These are phyloP conservation scores for Venturia nashicola DNA, from an alignment of 2,329 filamentous ascomycete species.

Conservation along the genomic window DNA sequence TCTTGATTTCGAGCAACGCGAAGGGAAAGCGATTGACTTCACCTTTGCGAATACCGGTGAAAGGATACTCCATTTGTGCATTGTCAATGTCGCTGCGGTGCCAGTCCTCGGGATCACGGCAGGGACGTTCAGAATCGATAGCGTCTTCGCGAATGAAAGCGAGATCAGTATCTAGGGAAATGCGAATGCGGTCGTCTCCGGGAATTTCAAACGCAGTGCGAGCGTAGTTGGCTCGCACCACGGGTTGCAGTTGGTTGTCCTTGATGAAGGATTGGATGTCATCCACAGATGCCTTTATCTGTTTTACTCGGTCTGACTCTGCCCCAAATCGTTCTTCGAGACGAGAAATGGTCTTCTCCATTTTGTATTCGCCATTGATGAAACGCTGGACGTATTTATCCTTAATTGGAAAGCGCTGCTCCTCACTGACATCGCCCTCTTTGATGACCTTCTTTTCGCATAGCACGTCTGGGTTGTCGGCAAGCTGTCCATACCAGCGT, in stretches of 20 bases:
- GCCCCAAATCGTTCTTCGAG: constrained; percentile 65
- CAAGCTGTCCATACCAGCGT: constrained; percentile 82
- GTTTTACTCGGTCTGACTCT: constrained; percentile 51
- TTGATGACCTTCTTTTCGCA: constrained; percentile 83
- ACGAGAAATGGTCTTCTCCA: constrained; percentile 84
- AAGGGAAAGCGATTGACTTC: constrained; percentile 87
- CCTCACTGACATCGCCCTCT: constrained; percentile 63
- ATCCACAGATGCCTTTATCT: constrained; percentile 58
- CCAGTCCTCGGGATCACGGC: constrained; percentile 79
- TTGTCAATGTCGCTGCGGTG: constrained; percentile 85
- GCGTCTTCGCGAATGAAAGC: constrained; percentile 70
- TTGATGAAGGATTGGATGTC: constrained; percentile 72
- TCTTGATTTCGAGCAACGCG: constrained; percentile 84
- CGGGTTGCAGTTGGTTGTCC: constrained; percentile 65
- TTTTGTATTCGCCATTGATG: constrained; percentile 73
- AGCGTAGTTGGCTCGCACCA: constrained; percentile 83
- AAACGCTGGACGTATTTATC: constrained; percentile 87
- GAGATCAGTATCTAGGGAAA: constrained; percentile 86
- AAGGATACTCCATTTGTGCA: constrained; percentile 72
- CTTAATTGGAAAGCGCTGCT: constrained; percentile 75
- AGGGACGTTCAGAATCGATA: constrained; percentile 72
- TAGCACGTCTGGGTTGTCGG: constrained; percentile 64
- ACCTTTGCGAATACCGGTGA: constrained; percentile 74
- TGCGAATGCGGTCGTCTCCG: constrained; percentile 75
- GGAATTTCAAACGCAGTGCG: constrained; percentile 96